These are phyloP conservation scores for Aspergillus sclerotiicarbonarius DNA, from an alignment of 495 filamentous ascomycete species.

Conservation along the genomic window DNA sequence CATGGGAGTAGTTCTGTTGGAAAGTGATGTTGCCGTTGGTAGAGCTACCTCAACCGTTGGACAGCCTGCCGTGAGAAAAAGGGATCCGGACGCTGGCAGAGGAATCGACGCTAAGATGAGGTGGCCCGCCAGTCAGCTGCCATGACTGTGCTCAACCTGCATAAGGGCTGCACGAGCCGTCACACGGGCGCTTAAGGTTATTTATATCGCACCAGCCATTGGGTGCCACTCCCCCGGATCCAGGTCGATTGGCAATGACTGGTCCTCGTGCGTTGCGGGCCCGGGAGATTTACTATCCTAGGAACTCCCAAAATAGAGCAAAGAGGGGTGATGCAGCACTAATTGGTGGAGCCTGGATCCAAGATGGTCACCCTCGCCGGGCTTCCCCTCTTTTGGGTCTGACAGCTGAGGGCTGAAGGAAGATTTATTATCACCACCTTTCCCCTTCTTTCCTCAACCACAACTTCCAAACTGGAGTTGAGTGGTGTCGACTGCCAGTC, in stretches of 20 bases:
- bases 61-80: background rate
- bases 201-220: conserved; percentile 18
- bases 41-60: background rate
- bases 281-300: conserved; percentile 20
- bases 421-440: background rate
- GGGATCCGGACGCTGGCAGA: background rate
- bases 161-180: conserved; percentile 8
- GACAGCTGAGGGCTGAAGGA: background rate
- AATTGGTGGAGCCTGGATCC: background rate
- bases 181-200: conserved; percentile 36
- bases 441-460: background rate
- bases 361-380: conserved; percentile 5
- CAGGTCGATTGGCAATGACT: background rate
- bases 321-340: conserved; percentile 2
- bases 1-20: background rate
- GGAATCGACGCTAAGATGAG: background rate
- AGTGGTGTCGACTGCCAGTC: background rate
- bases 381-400: conserved; percentile 9
- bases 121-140: background rate
- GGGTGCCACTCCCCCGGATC: conserved; percentile 19
- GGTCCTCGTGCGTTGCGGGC: background rate
- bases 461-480: conserved; percentile 2
- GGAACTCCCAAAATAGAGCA: conserved; percentile 17
- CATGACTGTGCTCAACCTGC: conserved; percentile 24
- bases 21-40: background rate